Evolutionary conservation across 2,329 filamentous ascomycete species (phyloP), one percentile per base, ranked within the genome.

Genomic region (Aspergillus melleus): DNA sequence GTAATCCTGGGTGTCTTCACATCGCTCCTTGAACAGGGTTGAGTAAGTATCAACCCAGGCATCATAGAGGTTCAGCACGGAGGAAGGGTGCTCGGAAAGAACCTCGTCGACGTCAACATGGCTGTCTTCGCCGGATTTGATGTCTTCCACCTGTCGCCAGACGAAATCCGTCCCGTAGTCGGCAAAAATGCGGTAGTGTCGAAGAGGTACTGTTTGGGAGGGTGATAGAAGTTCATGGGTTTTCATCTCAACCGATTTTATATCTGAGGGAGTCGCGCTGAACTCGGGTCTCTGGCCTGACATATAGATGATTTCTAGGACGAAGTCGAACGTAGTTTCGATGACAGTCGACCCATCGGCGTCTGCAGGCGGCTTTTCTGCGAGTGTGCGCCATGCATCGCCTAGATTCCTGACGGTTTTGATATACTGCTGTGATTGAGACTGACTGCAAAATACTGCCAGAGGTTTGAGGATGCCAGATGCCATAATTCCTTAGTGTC

Each of bases 151-250:
- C 8, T 61, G 55, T 8, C 57, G 61, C 64, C 59, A 66, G 9
- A 68, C 57, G 14, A 66, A 66, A 16, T 58, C 58, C 8, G 63
- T 64, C 20, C 62, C 60, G 32, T 62, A 65, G 20, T 68, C 67
- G 10, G 65, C 49, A 36, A 64, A 61, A 14, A 66, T 68, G 10
- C 62, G 61, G 24, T 65, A 68, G 46, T 65, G 61, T 1, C 55
- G 59, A n/a, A 50, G n/a, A 16, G 32, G 10, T 12, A 24, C 5
- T 14, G 14, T 20, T n/a, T n/a, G 20, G 9, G 30, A 4, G 52
- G 16, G 12, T 46, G 30, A 22, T 12, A 19, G 22, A 20, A 19
- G 22, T 51, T 59, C 52, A 6, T 32, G 30, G 22, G 9, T 29
- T 26, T 26, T 26, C 19, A 57, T 58, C 16, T 32, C 30, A 12